These are phyloP conservation scores for Whalleya microplaca DNA, from an alignment of 2,329 filamentous ascomycete genomes.

Conservation along the genomic window DNA sequence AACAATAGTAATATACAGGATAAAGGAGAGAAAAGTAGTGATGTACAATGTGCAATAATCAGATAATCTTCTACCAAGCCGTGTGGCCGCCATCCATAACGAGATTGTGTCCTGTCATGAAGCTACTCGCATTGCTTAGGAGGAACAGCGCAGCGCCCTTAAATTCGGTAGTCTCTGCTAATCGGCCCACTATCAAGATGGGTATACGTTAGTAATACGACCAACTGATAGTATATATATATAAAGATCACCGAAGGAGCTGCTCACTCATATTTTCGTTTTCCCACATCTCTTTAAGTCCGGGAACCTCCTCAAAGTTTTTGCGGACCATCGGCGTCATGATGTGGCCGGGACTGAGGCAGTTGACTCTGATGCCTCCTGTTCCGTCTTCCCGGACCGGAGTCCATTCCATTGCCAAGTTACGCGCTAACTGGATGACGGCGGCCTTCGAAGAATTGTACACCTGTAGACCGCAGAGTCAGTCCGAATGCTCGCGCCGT, in stretches of 20 bases:
- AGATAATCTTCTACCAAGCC: too few species aligned
- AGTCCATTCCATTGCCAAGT: slow-evolving; percentile 67
- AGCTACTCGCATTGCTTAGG: slow-evolving; percentile 65
- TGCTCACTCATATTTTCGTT: slow-evolving; percentile 78
- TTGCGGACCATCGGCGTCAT: slow-evolving; percentile 73
- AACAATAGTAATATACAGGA: too few species aligned
- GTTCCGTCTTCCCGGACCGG: slow-evolving; percentile 41
- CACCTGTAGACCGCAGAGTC: too few species aligned
- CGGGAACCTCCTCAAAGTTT: slow-evolving; percentile 70
- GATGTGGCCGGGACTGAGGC: slow-evolving; percentile 70
- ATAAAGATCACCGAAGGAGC: too few species aligned
- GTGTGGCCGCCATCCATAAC: slow-evolving; percentile 30
- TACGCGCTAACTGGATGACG: slow-evolving; percentile 65
- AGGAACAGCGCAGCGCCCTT: slow-evolving; percentile 64
- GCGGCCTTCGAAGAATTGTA: slow-evolving; percentile 72
- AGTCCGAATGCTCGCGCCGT: too few species aligned
- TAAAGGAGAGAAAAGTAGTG: too few species aligned
- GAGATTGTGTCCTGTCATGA: slow-evolving; percentile 49
- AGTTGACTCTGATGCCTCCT: slow-evolving; percentile 70
- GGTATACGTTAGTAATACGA: too few species aligned
- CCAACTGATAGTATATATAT: too few species aligned
- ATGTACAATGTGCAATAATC: too few species aligned
- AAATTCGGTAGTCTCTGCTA: slow-evolving; percentile 62
- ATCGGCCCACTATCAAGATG: too few species aligned
- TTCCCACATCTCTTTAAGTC: slow-evolving; percentile 63